Percentiles rank a stretch among this genome's conserved stretches.
These are phyloP conservation scores for Populus davidiana DNA, from an alignment of 345 rosid species.

Conservation along the genomic window DNA sequence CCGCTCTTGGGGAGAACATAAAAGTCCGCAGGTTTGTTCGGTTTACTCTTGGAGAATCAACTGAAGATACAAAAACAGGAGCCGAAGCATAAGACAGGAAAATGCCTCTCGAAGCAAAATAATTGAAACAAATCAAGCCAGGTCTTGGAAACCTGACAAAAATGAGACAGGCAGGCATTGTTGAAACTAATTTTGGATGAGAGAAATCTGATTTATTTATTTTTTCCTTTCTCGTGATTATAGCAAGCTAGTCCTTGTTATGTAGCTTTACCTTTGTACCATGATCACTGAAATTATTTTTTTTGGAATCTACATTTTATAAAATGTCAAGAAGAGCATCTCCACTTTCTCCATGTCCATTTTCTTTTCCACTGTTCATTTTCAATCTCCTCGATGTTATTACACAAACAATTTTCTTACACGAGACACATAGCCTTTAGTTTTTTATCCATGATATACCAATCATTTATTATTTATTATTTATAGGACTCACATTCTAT, in stretches of 20 bases:
- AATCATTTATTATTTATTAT: too few species aligned
- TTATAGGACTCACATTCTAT: too few species aligned
- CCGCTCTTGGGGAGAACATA: slow-evolving; percentile 89
- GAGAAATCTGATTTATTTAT: background rate
- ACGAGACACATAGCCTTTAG: too few species aligned
- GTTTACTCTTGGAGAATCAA: slow-evolving; percentile 74
- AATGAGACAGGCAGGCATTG: background rate
- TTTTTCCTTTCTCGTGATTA: slow-evolving; percentile 19
- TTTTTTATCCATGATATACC: too few species aligned
- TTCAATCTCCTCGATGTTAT: too few species aligned
- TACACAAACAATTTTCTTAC: too few species aligned
- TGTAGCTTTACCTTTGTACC: background rate
- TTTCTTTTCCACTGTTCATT: background rate
- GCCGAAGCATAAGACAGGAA: slow-evolving; percentile 14
- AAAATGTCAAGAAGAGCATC: background rate
- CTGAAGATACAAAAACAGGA: slow-evolving; percentile 26
- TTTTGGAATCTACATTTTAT: background rate
- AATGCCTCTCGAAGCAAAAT: background rate
- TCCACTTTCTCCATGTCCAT: background rate
- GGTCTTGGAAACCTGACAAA: too few species aligned
- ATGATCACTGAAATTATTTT: background rate
- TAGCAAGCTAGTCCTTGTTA: background rate
- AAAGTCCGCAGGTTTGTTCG: slow-evolving; percentile 64
- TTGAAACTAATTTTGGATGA: slow-evolving; percentile 20
- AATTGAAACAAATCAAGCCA: background rate